phyloP scores from a whole-genome alignment of 1,284 basidiomycete genomes.

The Omphalotus olearius region DNA sequence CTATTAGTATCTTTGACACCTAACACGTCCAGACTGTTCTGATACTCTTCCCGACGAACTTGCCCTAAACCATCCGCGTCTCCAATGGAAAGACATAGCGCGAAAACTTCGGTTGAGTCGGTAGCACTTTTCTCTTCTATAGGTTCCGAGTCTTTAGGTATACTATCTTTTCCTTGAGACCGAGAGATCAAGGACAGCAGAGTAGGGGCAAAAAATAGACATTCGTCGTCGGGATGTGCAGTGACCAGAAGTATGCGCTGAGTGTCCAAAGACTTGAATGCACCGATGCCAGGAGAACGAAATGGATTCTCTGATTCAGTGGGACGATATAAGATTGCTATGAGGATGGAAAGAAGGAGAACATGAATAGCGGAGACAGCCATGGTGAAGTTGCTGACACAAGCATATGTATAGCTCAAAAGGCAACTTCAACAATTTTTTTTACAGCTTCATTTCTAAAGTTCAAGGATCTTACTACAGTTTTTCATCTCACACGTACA shows the following conservation, averaged over 20 bases:
- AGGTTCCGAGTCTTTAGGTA: slow-evolving; percentile 10
- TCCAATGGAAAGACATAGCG: slow-evolving; percentile 63
- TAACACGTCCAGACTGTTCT: slow-evolving; percentile 63
- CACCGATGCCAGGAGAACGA: slow-evolving; percentile 15
- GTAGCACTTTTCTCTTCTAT: background rate
- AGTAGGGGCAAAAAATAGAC: slow-evolving; percentile 88
- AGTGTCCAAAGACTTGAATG: slow-evolving; percentile 19
- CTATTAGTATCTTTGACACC: slow-evolving; percentile 59
- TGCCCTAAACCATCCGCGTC: slow-evolving; percentile 81
- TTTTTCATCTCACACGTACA: too few relatives aligned
- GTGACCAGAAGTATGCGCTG: slow-evolving; percentile 65
- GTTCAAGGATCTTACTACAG: too few relatives aligned
- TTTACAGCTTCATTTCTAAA: too few relatives aligned
- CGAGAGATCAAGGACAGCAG: slow-evolving; percentile 47
- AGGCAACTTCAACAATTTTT: too few relatives aligned
- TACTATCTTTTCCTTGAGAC: slow-evolving; percentile 3
- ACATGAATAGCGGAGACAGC: slow-evolving; percentile 11
- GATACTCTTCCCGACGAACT: slow-evolving; percentile 62
- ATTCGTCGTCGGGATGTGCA: slow-evolving; percentile 91
- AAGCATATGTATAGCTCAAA: too few relatives aligned
- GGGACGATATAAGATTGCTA: slow-evolving; percentile 27
- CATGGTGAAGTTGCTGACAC: background rate
- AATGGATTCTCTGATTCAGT: slow-evolving; percentile 14
- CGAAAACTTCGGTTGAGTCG: slow-evolving; percentile 33
- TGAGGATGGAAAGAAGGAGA: slow-evolving; percentile 26